Base-by-base conservation (phyloP, 108 stramenopile genomes). In the Nannochloropsis gaditana region DNA sequence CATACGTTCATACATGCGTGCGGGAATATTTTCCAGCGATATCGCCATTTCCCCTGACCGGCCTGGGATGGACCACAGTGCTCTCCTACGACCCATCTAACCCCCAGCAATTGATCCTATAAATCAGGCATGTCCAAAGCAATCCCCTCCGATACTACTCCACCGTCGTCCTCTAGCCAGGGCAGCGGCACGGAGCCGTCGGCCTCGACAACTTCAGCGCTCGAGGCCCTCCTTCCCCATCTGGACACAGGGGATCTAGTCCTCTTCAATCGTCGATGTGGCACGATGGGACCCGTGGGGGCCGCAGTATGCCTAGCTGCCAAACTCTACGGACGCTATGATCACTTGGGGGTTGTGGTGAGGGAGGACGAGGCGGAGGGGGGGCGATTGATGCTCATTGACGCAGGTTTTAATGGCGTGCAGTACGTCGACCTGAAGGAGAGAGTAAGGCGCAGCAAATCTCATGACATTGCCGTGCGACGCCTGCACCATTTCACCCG, bases 301-400 rank as follows among this genome's bases (percentile, higher is more conserved):
- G 47, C 80, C 73, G 47, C 47, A 9, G 44, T 88, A 5, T 88
- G 87, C 81, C 21, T 80, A 21, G 84, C 80, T 31, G 84, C 87
- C 21, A 88, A 88, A 43, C 43, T 84, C 43, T 43, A 84, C 2
- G 59, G 59, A 73, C 43, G 80, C 43, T 88, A 79, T 47, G 87
- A 88, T 44, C 87, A 88, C 81, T 82, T 88, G 84, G 87, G 87
- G 17, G 87, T 88, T 42, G 84, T 88, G 44, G 87, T 88, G 43
- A 88, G 83, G 81, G 59, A 73, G 19, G 81, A 81, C 21, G 81
- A 43, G 31, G 41, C 17, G 9, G 42, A 41, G 81, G 42, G 42
- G 4, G 81, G 42, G 15, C 42, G 42, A 31, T 15, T 42, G 81
- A 81, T 82, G 41, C 80, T 88, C 17, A 79, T 84, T 5, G 87